Conservation (phyloP, 106 monocot species). For the Alisma plantagoaquatica region DNA sequence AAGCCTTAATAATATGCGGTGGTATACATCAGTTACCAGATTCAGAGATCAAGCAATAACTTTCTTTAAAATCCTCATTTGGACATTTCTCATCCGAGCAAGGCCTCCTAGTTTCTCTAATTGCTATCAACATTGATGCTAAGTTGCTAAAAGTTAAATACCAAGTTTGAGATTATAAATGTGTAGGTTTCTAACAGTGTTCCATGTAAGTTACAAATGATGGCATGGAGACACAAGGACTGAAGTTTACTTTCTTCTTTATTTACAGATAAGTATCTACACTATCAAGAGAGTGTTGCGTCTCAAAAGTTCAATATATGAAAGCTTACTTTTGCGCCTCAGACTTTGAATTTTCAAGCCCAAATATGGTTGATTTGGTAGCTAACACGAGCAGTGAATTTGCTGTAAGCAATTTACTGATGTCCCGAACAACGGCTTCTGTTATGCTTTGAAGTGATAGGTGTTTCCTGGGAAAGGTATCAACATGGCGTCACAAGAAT, state of each 20-base stretch:
- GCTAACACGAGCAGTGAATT: conserved; percentile 73
- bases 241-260: neutral
- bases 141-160: neutral
- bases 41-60: too few species aligned
- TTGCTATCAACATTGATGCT: too few species aligned
- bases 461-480: conserved; percentile 43
- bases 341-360: conserved; percentile 26
- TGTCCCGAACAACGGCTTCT: conserved; percentile 61
- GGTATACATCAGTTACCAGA: too few species aligned
- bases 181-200: neutral
- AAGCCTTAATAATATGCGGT: too few species aligned
- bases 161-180: neutral
- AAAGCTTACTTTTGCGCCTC: conserved; percentile 34
- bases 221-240: neutral
- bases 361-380: conserved; percentile 61
- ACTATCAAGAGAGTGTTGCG: neutral
- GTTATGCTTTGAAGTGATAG: conserved; percentile 51
- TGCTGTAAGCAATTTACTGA: conserved; percentile 40
- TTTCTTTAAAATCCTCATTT: too few species aligned
- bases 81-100: too few species aligned
- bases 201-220: neutral
- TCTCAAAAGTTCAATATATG: too few species aligned
- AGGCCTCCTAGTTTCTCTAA: too few species aligned
- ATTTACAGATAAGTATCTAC: neutral
- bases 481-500: too few species aligned